These are phyloP conservation scores for Piloderma croceum DNA, from an alignment of 768 basidiomycete species.

Conservation along the genomic window DNA sequence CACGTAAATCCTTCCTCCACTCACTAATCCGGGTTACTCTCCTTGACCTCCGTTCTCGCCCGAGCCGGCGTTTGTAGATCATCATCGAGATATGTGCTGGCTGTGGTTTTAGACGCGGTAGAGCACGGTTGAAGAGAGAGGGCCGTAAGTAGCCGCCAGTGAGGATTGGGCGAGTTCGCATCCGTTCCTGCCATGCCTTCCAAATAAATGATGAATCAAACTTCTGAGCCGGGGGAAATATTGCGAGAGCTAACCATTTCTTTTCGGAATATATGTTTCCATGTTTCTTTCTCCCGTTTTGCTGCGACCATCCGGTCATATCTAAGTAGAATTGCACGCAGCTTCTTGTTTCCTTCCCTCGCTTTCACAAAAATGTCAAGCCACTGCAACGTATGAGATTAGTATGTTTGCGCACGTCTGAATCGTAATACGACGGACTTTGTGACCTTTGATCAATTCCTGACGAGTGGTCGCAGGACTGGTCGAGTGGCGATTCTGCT, in stretches of 20 bases:
- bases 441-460: constrained; percentile 48
- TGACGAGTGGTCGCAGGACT: constrained; percentile 44
- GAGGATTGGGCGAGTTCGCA: constrained; percentile 58
- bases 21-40: constrained; percentile 28
- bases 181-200: constrained; percentile 26
- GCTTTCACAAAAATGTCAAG: constrained; percentile 53
- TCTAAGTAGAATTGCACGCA: constrained; percentile 42
- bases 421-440: constrained; percentile 34
- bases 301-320: constrained; percentile 54
- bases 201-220: neutral
- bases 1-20: constrained; percentile 6
- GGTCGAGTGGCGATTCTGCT: constrained; percentile 45
- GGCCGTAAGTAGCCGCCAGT: constrained; percentile 70
- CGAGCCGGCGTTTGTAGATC: constrained; percentile 46
- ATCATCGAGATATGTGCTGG: constrained; percentile 67
- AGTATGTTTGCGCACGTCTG: neutral
- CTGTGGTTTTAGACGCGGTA: constrained; percentile 79
- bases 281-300: constrained; percentile 44
- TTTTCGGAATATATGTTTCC: constrained; percentile 40
- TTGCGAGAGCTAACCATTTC: constrained; percentile 42
- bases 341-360: constrained; percentile 44
- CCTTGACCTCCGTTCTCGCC: constrained; percentile 41
- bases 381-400: constrained; percentile 38
- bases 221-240: neutral
- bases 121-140: constrained; percentile 55